These are phyloP conservation scores for Omphalotus guepiniiformis DNA, from an alignment of 768 basidiomycete genomes.

Conservation along the genomic window DNA sequence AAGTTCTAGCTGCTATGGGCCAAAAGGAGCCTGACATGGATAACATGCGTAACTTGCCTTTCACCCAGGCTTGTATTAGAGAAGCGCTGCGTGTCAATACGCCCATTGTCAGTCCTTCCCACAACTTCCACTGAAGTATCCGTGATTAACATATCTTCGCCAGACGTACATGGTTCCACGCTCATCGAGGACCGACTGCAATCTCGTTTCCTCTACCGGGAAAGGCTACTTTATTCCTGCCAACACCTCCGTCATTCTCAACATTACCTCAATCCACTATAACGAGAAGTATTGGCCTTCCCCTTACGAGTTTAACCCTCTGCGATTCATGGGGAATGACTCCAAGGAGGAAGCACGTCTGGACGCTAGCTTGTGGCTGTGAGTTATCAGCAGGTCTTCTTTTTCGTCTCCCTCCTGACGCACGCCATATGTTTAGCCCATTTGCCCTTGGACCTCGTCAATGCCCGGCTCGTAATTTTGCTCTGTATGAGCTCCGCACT, in stretches of 20 bases:
- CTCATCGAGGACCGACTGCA: not conserved
- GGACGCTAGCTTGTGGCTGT: constrained; percentile 4
- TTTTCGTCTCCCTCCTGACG: not conserved
- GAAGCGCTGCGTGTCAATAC: constrained; percentile 34
- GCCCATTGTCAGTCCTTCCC: constrained; percentile 14
- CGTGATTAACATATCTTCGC: not conserved
- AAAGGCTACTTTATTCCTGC: constrained; percentile 7
- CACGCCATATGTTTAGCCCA: not conserved
- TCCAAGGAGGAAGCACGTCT: not conserved
- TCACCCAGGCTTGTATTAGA: constrained; percentile 33
- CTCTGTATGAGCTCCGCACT: constrained; percentile 11
- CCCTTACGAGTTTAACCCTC: constrained; percentile 1
- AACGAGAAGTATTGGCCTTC: constrained; percentile 6
- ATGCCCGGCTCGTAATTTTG: constrained; percentile 13
- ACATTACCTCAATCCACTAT: constrained; percentile 9
- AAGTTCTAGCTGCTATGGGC: constrained; percentile 28
- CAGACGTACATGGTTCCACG: constrained; percentile 19
- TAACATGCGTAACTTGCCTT: constrained; percentile 25
- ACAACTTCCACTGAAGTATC: too few relatives aligned
- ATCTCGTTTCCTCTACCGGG: not conserved
- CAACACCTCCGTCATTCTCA: constrained; percentile 7
- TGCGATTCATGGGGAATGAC: constrained; percentile 2
- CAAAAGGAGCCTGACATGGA: constrained; percentile 25
- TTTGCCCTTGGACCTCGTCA: constrained; percentile 9
- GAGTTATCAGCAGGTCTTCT: not conserved